These are phyloP conservation scores for Acer campestre DNA, from an alignment of 345 rosid species.

Conservation along the genomic window DNA sequence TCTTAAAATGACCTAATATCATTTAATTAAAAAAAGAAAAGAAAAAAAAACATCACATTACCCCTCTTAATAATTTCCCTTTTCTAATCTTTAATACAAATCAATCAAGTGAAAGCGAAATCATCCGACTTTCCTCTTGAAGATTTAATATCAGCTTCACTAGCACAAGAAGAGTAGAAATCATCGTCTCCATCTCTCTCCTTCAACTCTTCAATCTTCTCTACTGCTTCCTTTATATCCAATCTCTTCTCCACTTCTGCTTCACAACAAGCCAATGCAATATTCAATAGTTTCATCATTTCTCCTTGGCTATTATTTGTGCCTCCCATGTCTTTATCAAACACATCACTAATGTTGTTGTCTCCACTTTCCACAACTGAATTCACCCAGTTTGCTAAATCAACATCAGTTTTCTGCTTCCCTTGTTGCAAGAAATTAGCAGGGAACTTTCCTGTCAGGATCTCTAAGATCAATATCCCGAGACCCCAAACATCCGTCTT, in stretches of 20 bases:
- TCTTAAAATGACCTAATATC: too few relatives aligned
- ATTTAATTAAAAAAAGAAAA: too few relatives aligned
- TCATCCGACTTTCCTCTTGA: constrained; percentile 44
- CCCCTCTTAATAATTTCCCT: not conserved
- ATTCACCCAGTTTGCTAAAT: constrained; percentile 59
- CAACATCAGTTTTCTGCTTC: constrained; percentile 36
- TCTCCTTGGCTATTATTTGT: constrained; percentile 40
- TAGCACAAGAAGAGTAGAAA: constrained; percentile 48
- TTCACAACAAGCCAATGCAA: constrained; percentile 71
- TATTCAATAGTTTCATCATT: constrained; percentile 55
- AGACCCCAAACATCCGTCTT: constrained; percentile 89
- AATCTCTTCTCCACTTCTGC: constrained; percentile 74
- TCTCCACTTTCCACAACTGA: constrained; percentile 16
- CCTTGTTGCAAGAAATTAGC: constrained; percentile 48
- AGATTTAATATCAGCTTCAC: constrained; percentile 49
- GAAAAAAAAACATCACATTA: not conserved
- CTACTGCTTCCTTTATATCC: constrained; percentile 66
- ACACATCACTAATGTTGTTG: constrained; percentile 36
- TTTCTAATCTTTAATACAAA: not conserved
- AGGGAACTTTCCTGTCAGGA: constrained; percentile 68
- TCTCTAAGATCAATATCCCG: constrained; percentile 77
- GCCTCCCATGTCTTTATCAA: constrained; percentile 61
- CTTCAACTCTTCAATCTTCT: constrained; percentile 60
- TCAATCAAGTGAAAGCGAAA: constrained; percentile 19
- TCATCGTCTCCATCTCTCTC: constrained; percentile 58